A percentile compares a stretch with the other conserved stretches of the same genome.
Conservation (phyloP, 139 green algal genomes). For the Ulvella scutata region DNA sequence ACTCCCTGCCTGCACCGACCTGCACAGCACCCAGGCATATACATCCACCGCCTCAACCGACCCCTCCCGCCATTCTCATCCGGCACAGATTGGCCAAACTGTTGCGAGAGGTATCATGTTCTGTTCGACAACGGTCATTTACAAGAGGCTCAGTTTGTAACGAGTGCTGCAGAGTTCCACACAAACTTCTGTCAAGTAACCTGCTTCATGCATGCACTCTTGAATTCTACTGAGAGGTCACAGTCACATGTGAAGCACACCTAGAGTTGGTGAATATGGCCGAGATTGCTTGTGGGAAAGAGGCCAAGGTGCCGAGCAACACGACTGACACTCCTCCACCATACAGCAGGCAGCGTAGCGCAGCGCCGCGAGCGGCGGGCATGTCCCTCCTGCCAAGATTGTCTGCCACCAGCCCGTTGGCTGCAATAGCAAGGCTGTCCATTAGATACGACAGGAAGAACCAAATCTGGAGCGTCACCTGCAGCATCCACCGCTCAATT, state of each 20-base stretch:
- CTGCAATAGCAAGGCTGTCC: background rate
- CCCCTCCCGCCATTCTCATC: too few relatives aligned
- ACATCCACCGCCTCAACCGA: background rate
- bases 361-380: background rate
- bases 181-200: too few relatives aligned
- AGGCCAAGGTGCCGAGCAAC: background rate
- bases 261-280: background rate
- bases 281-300: background rate
- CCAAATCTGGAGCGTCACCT: background rate
- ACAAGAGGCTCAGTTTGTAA: too few relatives aligned
- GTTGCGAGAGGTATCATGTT: too few relatives aligned
- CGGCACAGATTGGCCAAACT: too few relatives aligned
- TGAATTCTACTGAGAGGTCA: too few relatives aligned
- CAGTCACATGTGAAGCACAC: background rate
- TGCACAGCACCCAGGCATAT: background rate
- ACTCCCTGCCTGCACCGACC: background rate
- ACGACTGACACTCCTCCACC: background rate
- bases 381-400: background rate
- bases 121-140: too few relatives aligned
- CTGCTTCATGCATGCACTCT: too few relatives aligned
- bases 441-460: background rate
- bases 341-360: background rate
- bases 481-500: too few relatives aligned
- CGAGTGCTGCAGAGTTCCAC: too few relatives aligned
- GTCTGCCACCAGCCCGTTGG: background rate